These are phyloP conservation scores for Vanilla planifolia DNA, from an alignment of 106 monocot genomes.

Conservation along the genomic window DNA sequence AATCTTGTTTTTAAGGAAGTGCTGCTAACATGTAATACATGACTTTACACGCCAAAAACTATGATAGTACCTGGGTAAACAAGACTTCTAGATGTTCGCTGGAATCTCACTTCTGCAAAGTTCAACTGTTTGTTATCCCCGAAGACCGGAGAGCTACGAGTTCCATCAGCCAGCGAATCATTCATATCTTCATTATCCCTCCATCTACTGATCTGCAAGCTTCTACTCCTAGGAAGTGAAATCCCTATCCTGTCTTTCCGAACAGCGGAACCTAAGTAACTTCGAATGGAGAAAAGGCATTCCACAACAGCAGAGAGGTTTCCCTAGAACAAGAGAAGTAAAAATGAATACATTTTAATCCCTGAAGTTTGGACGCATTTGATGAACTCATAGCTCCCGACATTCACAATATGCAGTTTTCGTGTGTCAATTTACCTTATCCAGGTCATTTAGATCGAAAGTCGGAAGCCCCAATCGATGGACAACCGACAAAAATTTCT, in stretches of 20 bases:
- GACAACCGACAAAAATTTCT: constrained; percentile 18
- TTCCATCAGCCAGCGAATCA: constrained; percentile 8
- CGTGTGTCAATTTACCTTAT: constrained; percentile 33
- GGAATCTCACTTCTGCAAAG: constrained; percentile 12
- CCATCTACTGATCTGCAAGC: constrained; percentile 13
- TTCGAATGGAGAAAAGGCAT: constrained; percentile 40
- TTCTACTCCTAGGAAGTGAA: constrained; percentile 15
- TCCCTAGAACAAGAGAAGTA: constrained; percentile 21
- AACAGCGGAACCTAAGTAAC: constrained; percentile 9
- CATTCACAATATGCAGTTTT: no score
- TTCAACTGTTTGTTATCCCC: constrained; percentile 21
- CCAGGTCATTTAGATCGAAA: constrained; percentile 20
- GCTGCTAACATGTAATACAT: not conserved
- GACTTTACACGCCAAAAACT: not conserved
- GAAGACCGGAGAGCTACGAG: not conserved
- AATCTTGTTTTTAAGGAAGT: not conserved
- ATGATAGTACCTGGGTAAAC: constrained; percentile 19
- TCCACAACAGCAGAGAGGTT: constrained; percentile 19
- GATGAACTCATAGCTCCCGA: not conserved
- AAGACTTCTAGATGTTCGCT: constrained; percentile 7
- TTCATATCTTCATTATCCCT: constrained; percentile 9
- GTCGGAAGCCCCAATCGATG: constrained; percentile 19
- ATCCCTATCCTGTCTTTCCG: constrained; percentile 10
- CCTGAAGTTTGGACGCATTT: not conserved
- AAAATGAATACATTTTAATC: not conserved